Base-by-base conservation (phyloP, 164 flowering plant species). In the Magnolia kwangsiensis region DNA sequence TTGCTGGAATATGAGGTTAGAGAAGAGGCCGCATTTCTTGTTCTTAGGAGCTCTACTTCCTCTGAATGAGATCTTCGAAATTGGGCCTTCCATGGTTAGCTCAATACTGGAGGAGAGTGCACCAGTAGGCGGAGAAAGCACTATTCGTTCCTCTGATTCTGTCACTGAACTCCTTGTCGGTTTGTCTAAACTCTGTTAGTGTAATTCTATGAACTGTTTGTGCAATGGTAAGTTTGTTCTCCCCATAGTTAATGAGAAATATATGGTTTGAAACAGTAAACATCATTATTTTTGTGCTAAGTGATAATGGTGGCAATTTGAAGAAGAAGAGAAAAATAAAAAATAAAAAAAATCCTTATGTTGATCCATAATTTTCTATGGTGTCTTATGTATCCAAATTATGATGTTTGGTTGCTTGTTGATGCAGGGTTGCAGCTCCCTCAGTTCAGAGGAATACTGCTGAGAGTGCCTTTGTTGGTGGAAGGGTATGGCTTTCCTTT, bases 361-460 rank as follows among this genome's bases (percentile, higher is more conserved):
- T 67, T 31, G 70, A 29, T 67, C 49, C 11, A 9, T 11, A 8
- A 16, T 31, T 19, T 67, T 16, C 16, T 16, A 16, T 5, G 45
- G 45, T 0, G 45, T 37, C 45, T 37, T 37, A 31, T 24, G 13
- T 2, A 67, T 67, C 49, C 9, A 29, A 16, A 67, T 7, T 55
- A 27, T 67, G 70, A 67, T 67, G 59, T 21, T 31, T 59, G 59
- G 20, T 59, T 76, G 50, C 63, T 75, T 78, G 79, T 50, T 87
- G 68, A 63, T 89, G 89, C 90, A 92, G 97, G 85, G 69, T 77
- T 80, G 82, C 77, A 58, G 85, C 75, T 67, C 77, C 45, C 7
- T 7, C 77, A 4, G 69, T 74, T 45, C 87, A 79, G 76, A 85
- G 83, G 82, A 82, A 72, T 71, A 68, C 79, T 67, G 77, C 78